Evolutionary conservation across 2,329 filamentous ascomycete genomes (phyloP), one percentile per base, ranked within the genome.

Genomic region (Aspergillus ibericus): DNA sequence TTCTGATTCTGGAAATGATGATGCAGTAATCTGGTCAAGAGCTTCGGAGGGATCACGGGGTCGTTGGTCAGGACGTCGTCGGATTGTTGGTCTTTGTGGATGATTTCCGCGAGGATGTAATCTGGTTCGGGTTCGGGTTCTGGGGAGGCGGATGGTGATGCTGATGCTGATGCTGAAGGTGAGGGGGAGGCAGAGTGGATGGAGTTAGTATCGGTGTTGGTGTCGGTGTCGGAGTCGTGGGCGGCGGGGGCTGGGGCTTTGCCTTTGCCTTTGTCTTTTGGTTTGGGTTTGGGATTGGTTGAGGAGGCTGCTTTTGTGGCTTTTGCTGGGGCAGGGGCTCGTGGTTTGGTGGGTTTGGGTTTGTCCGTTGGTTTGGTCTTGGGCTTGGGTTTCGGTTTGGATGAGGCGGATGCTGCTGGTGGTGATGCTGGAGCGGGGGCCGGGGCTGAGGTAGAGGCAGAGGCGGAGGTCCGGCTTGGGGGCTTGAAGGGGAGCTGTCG

Each of bases 1-100:
- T 84, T 83, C 50, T 89, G 84, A 66, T 88, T 78, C 47, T 80
- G 81, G 70, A 97, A 96, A 71, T 90, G 86, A 66, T 93, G 86
- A 71, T 96, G 88, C 34, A 97, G 80, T 3, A 97, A 78, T 35
- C 87, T 84, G 9, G 90, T 89, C 40, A 97, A 77, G 0, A 98
- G 81, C 44, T 91, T 87, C 3, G 84, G 81, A 0, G 92, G 90
- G 27, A 97, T 89, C 1, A 82, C 63, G 2, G 77, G 76, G 4
- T 75, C 71, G 27, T 71, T 70, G 13, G 68, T 69, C 18, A 68
- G 65, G 13, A 78, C 66, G 12, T 76, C 68, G 2, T 71, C 66
- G 1, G 32, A 27, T n/a, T 10, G 56, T 34, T 22, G 67, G 59
- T 15, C 68, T 59, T 63, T 34, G 65, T 71, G 36, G 2, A 67